A percentile compares a stretch with the other conserved stretches of the same genome.
Evolutionary conservation across 495 filamentous ascomycete genomes (phyloP).

Genomic region (Lasiosphaeria ovina): DNA sequence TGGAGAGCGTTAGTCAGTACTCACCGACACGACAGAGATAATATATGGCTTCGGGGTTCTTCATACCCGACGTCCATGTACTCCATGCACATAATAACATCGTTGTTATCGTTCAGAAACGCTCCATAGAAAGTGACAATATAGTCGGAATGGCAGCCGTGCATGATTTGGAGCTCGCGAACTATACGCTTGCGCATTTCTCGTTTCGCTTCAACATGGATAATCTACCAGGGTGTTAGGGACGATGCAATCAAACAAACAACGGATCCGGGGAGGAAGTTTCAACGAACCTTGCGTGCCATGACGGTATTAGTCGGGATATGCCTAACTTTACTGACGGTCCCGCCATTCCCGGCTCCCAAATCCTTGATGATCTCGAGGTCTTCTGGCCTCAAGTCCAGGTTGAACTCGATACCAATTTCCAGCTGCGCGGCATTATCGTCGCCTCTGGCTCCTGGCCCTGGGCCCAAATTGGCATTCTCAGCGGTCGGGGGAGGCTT

Average conservation of each 20-base stretch:
- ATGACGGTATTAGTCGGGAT: constrained; percentile 92
- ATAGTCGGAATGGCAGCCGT: constrained; percentile 92
- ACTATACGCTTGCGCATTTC: constrained; percentile 95
- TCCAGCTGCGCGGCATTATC: constrained; percentile 73
- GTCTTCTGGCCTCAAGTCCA: constrained; percentile 90
- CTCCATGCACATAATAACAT: constrained; percentile 99
- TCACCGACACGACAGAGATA: background rate
- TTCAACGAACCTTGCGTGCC: constrained; percentile 80
- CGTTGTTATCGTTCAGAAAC: constrained; percentile 90
- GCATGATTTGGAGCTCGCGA: constrained; percentile 94
- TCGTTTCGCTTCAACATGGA: constrained; percentile 96
- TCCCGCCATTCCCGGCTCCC: constrained; percentile 93
- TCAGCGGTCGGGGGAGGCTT: constrained; percentile 45
- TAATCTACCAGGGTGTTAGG: constrained; percentile 61
- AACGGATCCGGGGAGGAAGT: background rate
- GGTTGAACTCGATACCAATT: constrained; percentile 93
- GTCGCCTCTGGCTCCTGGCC: constrained; percentile 60
- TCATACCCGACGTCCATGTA: constrained; percentile 98
- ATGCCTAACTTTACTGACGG: constrained; percentile 96
- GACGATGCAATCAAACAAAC: background rate
- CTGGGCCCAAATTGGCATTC: constrained; percentile 52
- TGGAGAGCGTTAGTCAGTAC: constrained; percentile 46
- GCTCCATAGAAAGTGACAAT: constrained; percentile 98
- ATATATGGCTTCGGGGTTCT: background rate
- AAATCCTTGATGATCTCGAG: constrained; percentile 90